Percentiles rank a stretch among this genome's conserved stretches.
Evolutionary conservation across 2,329 filamentous ascomycete species (phyloP).

Genomic region (Clonostachys byssicola): DNA sequence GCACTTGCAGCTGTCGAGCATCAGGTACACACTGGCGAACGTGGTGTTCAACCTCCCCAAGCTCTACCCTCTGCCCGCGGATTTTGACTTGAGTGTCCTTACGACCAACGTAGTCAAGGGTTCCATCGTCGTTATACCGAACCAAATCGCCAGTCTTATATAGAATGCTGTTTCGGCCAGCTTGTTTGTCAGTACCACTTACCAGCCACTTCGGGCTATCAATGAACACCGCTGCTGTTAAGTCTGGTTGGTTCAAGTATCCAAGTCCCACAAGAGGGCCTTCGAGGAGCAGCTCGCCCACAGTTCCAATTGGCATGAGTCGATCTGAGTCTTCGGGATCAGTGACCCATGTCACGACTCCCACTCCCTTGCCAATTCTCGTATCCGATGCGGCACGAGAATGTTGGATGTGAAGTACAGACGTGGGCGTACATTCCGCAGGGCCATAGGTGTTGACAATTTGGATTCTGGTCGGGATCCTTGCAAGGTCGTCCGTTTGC

Average conservation of each 20-base stretch:
- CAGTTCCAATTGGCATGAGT: constrained; percentile 45
- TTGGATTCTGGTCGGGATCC: constrained; percentile 1
- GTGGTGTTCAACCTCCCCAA: constrained; percentile 65
- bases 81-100: constrained; percentile 80
- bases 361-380: constrained; percentile 5
- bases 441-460: constrained; percentile 14
- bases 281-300: constrained; percentile 84
- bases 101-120: constrained; percentile 67
- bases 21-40: constrained; percentile 3
- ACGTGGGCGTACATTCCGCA: constrained; percentile 7
- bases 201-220: constrained; percentile 49
- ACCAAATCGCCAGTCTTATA: constrained; percentile 84
- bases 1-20: background rate
- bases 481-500: constrained; percentile 31
- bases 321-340: constrained; percentile 19
- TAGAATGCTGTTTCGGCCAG: constrained; percentile 52
- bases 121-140: constrained; percentile 71
- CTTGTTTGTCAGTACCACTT: constrained; percentile 10
- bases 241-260: constrained; percentile 46
- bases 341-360: constrained; percentile 26
- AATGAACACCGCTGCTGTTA: constrained; percentile 46
- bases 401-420: constrained; percentile 8
- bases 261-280: constrained; percentile 74
- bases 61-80: constrained; percentile 73
- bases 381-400: background rate